Conservation (phyloP, 768 basidiomycete genomes). For the Tephrocybe sp. region DNA sequence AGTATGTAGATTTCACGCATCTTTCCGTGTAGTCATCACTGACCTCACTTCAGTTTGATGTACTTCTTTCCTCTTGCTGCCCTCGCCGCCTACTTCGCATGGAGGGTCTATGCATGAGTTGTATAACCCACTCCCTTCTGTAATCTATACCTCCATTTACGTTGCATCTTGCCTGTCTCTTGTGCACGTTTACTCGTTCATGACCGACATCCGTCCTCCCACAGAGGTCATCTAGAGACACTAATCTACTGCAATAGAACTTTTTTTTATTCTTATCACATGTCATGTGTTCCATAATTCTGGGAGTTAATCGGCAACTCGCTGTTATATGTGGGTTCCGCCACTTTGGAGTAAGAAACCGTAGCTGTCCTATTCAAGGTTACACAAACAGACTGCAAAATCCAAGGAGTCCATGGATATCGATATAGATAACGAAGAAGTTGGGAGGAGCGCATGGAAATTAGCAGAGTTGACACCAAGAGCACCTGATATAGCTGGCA, state of each 20-base stretch:
- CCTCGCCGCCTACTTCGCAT: slow-evolving; percentile 86
- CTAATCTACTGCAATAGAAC: slow-evolving; percentile 11
- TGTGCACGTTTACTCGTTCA: slow-evolving; percentile 8
- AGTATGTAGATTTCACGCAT: slow-evolving; percentile 39
- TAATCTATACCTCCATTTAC: slow-evolving; percentile 17
- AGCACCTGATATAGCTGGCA: too few relatives aligned
- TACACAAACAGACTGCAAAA: neutral
- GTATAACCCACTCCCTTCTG: slow-evolving; percentile 8
- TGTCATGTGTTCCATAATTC: neutral
- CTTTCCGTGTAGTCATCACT: slow-evolving; percentile 12
- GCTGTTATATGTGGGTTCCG: neutral
- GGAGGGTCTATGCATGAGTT: slow-evolving; percentile 66
- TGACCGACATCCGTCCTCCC: neutral
- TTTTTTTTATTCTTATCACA: slow-evolving; percentile 12
- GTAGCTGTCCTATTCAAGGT: neutral
- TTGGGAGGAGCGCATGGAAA: too few relatives aligned
- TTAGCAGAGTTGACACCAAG: neutral
- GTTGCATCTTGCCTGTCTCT: slow-evolving; percentile 1
- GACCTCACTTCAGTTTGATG: slow-evolving; percentile 51
- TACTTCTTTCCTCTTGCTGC: slow-evolving; percentile 83
- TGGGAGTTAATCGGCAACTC: neutral
- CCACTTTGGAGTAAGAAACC: neutral
- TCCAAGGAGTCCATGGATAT: neutral
- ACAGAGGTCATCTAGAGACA: neutral
- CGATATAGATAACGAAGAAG: neutral